Evolutionary conservation across 768 basidiomycete species (phyloP).

Genomic region (Pilatotrama ljubarskyi): DNA sequence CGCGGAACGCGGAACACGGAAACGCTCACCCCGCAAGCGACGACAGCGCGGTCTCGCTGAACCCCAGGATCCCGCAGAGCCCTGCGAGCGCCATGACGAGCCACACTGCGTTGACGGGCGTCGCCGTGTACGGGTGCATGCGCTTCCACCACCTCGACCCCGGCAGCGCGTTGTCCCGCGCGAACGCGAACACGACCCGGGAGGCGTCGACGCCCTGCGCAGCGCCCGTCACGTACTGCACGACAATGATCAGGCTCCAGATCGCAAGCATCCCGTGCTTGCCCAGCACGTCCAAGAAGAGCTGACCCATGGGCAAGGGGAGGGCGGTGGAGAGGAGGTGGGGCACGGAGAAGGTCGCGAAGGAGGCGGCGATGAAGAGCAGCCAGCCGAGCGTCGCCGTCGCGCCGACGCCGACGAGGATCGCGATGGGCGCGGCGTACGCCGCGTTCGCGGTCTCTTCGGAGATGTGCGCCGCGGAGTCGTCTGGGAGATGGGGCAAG

Average conservation of each 20-base stretch:
- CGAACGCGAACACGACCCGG: constrained; percentile 74
- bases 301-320: constrained; percentile 71
- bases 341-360: constrained; percentile 56
- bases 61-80: constrained; percentile 64
- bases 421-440: constrained; percentile 66
- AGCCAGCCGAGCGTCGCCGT: constrained; percentile 68
- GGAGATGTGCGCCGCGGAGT: constrained; percentile 74
- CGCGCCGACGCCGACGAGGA: constrained; percentile 59
- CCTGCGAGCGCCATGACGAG: constrained; percentile 59
- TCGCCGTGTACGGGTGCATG: constrained; percentile 58
- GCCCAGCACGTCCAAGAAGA: constrained; percentile 64
- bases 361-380: constrained; percentile 64
- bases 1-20: background rate
- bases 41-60: constrained; percentile 59
- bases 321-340: constrained; percentile 49
- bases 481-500: constrained; percentile 43
- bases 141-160: constrained; percentile 71
- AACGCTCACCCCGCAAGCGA: constrained; percentile 68
- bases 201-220: constrained; percentile 77
- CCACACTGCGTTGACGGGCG: constrained; percentile 78
- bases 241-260: constrained; percentile 71
- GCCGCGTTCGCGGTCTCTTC: constrained; percentile 70
- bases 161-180: constrained; percentile 71
- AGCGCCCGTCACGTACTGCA: constrained; percentile 72
- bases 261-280: constrained; percentile 71